phyloP scores from a whole-genome alignment of 129 eudicot species.

The Arctium minus region DNA sequence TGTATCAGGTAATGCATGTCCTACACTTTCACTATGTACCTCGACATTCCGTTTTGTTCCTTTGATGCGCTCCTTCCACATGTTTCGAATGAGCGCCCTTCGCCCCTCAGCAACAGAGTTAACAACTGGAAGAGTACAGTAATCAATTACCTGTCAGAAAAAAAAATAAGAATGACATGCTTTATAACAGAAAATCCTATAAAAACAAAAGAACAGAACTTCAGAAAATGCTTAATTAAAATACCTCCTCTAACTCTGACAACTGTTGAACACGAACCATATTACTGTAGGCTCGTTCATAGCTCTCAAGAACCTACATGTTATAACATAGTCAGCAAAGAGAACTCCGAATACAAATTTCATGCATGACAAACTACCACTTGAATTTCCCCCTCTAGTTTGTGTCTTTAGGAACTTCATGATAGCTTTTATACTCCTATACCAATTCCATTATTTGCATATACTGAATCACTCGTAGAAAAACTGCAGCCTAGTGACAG shows the following conservation, averaged over 20 bases:
- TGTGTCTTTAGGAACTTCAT: background rate
- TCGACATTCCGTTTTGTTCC: constrained; percentile 94
- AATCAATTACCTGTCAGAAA: constrained; percentile 75
- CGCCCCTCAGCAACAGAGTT: constrained; percentile 87
- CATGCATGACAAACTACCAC: background rate
- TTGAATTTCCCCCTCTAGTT: background rate
- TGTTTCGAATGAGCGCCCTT: constrained; percentile 83
- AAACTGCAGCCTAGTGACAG: background rate
- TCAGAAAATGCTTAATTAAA: background rate
- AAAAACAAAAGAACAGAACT: background rate
- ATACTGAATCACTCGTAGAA: background rate
- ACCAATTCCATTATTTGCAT: background rate
- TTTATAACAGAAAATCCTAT: background rate
- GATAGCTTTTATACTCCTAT: background rate
- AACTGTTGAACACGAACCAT: constrained; percentile 98
- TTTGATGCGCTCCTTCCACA: constrained; percentile 98
- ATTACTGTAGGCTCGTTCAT: constrained; percentile 95
- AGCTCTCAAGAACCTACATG: constrained; percentile 93
- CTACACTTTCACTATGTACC: constrained; percentile 30
- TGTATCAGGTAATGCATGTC: background rate
- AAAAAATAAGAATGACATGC: background rate
- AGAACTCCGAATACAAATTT: background rate
- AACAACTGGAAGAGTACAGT: constrained; percentile 81
- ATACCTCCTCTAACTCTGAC: constrained; percentile 96
- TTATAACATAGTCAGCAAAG: constrained; percentile 3